Evolutionary conservation across 495 filamentous ascomycete species (phyloP), one percentile per base, ranked within the genome.

Genomic region (Parmelia sp.): DNA sequence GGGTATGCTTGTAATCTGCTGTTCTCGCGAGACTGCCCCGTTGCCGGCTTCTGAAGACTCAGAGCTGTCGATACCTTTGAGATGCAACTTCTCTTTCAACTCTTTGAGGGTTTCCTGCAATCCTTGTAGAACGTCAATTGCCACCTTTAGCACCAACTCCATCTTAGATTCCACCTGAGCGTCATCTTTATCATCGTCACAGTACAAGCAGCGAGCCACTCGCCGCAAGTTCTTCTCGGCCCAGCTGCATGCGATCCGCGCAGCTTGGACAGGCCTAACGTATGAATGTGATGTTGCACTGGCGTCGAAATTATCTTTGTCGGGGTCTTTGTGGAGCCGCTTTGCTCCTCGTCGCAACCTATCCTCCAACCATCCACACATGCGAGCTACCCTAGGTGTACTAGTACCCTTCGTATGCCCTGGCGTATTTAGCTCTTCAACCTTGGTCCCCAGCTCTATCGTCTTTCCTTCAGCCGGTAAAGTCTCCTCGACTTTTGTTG

Each of bases 321-420:
- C 8, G 5, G 57, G 4, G 23, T 59, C 27, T n/a, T 44, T 39
- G 15, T 59, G 21, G n/a, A 42, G n/a, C 4, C 4, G 14, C n/a
- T 59, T 42, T 27, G 33, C 39, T 27, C 36, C 33, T 40, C 57
- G 57, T 17, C 11, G 57, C 23, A 59, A 14, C 57, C 42, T 59
- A 3, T 42, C 10, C 36, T 42, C 3, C 36, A 42, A 0, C 57
- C 57, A 59, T 37, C 57, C 39, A 27, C 19, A 59, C 6, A 42
- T 14, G 3, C 57, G 57, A 27, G 57, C 36, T 27, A 17, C 36
- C 42, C 57, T 27, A 59, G 36, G 27, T 23, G 19, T 29, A 12
- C 36, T 10, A 25, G 21, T 6, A 27, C 19, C 35, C 23, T 27
- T 27, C 23, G 33, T 10, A 17, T 8, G 12, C 10, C 19, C n/a